A percentile compares a stretch with the other conserved stretches of the same genome.
Evolutionary conservation across 768 basidiomycete species (phyloP).

Genomic region (Tricholoma sp.): DNA sequence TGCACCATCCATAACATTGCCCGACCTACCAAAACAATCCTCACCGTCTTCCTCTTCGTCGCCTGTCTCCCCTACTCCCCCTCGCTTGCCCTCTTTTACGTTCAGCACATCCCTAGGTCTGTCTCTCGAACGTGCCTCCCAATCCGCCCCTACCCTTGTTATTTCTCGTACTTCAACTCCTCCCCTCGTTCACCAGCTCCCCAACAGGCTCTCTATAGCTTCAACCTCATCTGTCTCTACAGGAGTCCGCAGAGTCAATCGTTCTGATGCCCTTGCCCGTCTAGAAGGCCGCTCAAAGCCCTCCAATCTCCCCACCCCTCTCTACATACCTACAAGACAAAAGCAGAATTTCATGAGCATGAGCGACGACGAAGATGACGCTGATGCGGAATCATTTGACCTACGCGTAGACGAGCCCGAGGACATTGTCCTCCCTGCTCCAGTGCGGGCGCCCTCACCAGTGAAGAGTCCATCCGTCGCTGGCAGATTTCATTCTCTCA

Average conservation of each 20-base stretch:
- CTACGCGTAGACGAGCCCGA: slow-evolving; percentile 32
- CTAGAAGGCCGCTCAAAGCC: slow-evolving; percentile 49
- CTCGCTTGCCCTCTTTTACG: slow-evolving; percentile 28
- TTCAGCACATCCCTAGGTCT: slow-evolving; percentile 23
- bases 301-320: slow-evolving; percentile 9
- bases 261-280: slow-evolving; percentile 56
- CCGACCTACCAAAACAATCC: slow-evolving; percentile 31
- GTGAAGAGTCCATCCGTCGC: slow-evolving; percentile 10
- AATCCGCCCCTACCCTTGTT: slow-evolving; percentile 15
- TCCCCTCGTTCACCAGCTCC: slow-evolving; percentile 11
- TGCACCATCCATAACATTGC: slow-evolving; percentile 48
- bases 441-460: slow-evolving; percentile 10
- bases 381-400: slow-evolving; percentile 31
- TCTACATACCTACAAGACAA: slow-evolving; percentile 11
- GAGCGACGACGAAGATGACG: slow-evolving; percentile 55
- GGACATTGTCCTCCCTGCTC: slow-evolving; percentile 30
- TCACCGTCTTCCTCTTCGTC: slow-evolving; percentile 8
- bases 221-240: slow-evolving; percentile 38
- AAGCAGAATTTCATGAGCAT: slow-evolving; percentile 59
- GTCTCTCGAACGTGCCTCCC: slow-evolving; percentile 14
- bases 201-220: slow-evolving; percentile 14
- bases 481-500: slow-evolving; percentile 10
- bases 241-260: slow-evolving; percentile 40
- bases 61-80: slow-evolving; percentile 18
- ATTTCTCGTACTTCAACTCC: slow-evolving; percentile 17